Base-by-base conservation (phyloP, 495 filamentous ascomycete genomes). In the Friedmanniomyces endolithicus region DNA sequence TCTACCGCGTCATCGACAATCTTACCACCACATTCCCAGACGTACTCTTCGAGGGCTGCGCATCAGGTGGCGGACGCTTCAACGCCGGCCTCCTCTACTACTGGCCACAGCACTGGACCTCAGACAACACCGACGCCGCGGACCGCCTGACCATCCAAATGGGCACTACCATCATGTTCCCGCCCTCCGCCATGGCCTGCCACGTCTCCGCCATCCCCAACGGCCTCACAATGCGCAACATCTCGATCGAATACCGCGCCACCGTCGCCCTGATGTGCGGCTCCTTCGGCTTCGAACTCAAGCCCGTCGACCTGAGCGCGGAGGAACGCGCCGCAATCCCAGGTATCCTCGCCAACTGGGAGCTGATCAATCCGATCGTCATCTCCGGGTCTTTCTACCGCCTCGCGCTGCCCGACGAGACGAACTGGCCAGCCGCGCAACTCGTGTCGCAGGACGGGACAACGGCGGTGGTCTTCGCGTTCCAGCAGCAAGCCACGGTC, bases 251-350 rank as follows among this genome's bases (percentile, higher is more conserved):
- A 11, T 78, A 78, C 68, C 74, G 77, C 29, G 73, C 69, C 0
- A 75, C 77, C 25, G 76, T 79, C 2, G 77, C 77, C 4, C 76
- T 78, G 63, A 79, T 78, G 75, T 76, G 75, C 48, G 76, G 77
- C 0, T 77, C 75, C 0, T 80, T 77, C 43, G 76, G 77, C 1
- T 65, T 80, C 16, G 76, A 80, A 44, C 68, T 79, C 11, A 66
- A 78, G 48, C 76, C 76, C 6, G 68, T 64, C 1, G 66, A 67
- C 1, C 65, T 75, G 9, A 59, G 62, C 0, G 65, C 65, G 1
- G 71, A 72, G 1, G 76, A 78, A 8, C 67, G 64, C 46, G 71
- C 68, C 11, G 67, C 66, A 39, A 63, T 80, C 0, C 76, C 76
- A 0, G 67, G 56, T 0, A 65, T 78, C 0, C 72, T 78, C 47